Evolutionary conservation across 177 flowering plant genomes (phyloP), one percentile per base, ranked within the genome.

Genomic region (Vitis hybrid): DNA sequence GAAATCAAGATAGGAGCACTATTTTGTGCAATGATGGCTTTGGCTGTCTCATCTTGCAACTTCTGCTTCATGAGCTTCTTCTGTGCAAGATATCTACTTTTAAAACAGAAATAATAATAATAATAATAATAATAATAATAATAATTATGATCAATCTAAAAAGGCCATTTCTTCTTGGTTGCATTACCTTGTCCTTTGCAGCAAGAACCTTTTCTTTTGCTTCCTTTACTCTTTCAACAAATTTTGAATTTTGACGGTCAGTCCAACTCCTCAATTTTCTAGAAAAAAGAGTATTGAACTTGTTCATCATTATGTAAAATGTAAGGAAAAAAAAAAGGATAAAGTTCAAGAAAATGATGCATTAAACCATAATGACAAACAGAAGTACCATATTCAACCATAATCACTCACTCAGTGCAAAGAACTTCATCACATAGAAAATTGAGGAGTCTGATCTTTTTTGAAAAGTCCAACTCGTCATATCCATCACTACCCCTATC

Each of bases 371-470:
- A 13, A 40, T 32, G 56, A 60, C 56, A 64, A 35, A 35, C 1
- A 35, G 6, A 35, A 35, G 46, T 24, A 35, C 7, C 46, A 35
- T 35, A 35, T 6, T 35, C 2, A 40, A 35, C 9, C 13, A 35
- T 17, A 27, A 15, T 32, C 19, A 78, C 90, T 77, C 84, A 93
- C 98, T 18, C 68, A 4, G 95, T 88, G 69, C 81, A 75, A 77
- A 93, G 90, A 73, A 79, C 75, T 73, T 93, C 93, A 76, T 91
- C 93, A 64, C 98, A 91, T 18, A 93, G 77, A 67, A 84, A 82
- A 69, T 79, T 90, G 77, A 93, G 72, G 13, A 93, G 70, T 59
- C 74, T 88, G 57, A 91, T 86, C 80, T 86, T 91, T 64, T 69
- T 60, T n/a, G 88, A 84, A 50, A 75, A 48, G 50, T 78, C 81